These are phyloP conservation scores for Ophiostoma sp. DNA, from an alignment of 2,329 filamentous ascomycete genomes.

Conservation along the genomic window DNA sequence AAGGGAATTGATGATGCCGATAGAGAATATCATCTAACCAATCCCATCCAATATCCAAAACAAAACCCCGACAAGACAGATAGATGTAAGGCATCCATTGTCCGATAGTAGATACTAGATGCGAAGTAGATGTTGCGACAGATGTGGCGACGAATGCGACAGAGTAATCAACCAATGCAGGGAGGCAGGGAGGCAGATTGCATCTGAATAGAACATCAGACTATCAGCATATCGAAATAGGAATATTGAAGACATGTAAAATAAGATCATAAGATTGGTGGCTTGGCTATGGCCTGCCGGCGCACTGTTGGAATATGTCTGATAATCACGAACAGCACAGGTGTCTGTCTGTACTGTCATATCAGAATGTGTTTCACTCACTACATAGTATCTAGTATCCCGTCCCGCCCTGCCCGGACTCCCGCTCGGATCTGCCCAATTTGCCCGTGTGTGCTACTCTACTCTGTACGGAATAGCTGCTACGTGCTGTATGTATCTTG, in stretches of 20 bases:
- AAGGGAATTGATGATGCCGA: too few relatives aligned
- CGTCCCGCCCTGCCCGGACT: slow-evolving; percentile 4
- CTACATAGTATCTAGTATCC: not conserved
- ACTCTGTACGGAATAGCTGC: not conserved
- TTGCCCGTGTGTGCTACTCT: not conserved
- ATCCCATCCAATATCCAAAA: too few relatives aligned
- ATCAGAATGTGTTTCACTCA: not conserved
- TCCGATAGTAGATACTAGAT: not conserved
- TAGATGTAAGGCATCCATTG: not conserved
- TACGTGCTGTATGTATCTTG: not conserved
- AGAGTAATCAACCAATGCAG: not conserved
- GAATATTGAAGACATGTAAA: not conserved
- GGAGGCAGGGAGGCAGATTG: slow-evolving; percentile 7
- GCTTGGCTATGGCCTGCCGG: not conserved
- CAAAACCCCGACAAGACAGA: too few relatives aligned
- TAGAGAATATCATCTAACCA: too few relatives aligned
- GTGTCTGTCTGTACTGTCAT: not conserved
- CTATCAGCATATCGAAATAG: too few relatives aligned
- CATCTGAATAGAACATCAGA: not conserved
- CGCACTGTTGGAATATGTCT: not conserved
- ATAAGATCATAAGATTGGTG: slow-evolving; percentile 11
- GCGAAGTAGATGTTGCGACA: not conserved
- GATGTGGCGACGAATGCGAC: not conserved
- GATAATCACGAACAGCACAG: not conserved
- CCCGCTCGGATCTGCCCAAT: not conserved